A percentile compares a stretch with the other conserved stretches of the same genome.
Conservation (phyloP, 257 asterid genomes). For the Henckelia pumila region DNA sequence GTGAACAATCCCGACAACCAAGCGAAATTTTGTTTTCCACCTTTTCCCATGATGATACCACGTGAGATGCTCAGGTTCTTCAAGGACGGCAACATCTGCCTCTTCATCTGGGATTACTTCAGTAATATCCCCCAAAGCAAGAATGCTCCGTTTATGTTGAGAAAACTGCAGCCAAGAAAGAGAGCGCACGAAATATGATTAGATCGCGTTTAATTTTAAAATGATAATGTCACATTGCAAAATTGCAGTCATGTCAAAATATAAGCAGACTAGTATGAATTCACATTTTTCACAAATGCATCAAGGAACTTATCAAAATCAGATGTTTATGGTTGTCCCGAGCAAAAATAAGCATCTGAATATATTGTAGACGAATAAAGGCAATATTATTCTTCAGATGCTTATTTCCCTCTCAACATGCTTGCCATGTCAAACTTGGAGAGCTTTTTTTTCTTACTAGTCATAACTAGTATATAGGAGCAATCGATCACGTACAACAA, state of each 20-base stretch:
- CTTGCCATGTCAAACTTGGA: background rate
- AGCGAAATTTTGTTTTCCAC: constrained; percentile 82
- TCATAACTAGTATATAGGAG: background rate
- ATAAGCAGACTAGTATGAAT: constrained; percentile 13
- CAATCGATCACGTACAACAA: background rate
- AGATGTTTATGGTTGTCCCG: constrained; percentile 7
- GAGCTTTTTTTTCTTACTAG: background rate
- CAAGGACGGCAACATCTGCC: constrained; percentile 94
- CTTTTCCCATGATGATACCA: constrained; percentile 99
- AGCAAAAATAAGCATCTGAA: constrained; percentile 5
- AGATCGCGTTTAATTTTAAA: constrained; percentile 1
- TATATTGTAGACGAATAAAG: background rate
- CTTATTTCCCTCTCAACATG: background rate
- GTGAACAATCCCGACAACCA: constrained; percentile 91
- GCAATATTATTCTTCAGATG: background rate
- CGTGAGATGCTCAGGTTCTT: constrained; percentile 99
- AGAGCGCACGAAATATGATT: constrained; percentile 9
- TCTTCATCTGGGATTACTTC: constrained; percentile 85
- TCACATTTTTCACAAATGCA: background rate
- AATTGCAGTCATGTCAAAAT: constrained; percentile 21
- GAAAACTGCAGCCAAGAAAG: constrained; percentile 61
- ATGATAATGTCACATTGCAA: background rate
- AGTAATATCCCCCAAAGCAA: constrained; percentile 91
- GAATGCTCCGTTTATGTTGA: constrained; percentile 79
- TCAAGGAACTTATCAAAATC: constrained; percentile 1